Evolutionary conservation across 352 stramenopile genomes (phyloP).

Genomic region (Globisporangium radiosum): DNA sequence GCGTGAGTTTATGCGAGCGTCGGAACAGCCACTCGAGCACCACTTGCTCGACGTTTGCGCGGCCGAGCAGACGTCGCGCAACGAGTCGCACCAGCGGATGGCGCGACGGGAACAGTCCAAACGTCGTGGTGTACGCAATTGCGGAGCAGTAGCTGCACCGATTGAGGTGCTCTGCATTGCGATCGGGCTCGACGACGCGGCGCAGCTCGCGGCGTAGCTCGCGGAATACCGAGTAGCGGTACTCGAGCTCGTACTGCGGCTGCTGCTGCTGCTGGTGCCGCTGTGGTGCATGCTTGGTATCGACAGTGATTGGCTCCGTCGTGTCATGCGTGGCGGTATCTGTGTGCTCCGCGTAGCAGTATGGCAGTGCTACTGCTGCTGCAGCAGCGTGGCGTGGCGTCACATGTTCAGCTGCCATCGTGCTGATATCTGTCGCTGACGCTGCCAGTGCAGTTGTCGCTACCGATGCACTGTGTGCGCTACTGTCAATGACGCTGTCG

Average conservation of each 20-base stretch:
- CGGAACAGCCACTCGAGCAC: constrained; percentile 14
- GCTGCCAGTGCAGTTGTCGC: no score
- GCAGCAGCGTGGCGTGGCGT: background rate
- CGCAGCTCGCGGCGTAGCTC: constrained; percentile 31
- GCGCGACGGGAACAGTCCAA: constrained; percentile 37
- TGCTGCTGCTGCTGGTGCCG: constrained; percentile 3
- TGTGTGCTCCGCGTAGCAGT: no score
- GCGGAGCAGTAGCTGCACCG: constrained; percentile 55
- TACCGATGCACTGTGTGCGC: background rate
- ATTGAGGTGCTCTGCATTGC: constrained; percentile 30
- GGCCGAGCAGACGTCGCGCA: constrained; percentile 10
- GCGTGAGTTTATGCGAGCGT: constrained; percentile 24
- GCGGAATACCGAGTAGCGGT: constrained; percentile 52
- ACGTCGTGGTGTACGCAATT: constrained; percentile 32
- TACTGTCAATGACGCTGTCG: background rate
- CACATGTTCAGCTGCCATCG: background rate
- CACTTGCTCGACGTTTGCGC: constrained; percentile 4
- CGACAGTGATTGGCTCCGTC: background rate
- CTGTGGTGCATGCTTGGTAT: background rate
- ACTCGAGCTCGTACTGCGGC: constrained; percentile 29
- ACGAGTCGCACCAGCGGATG: constrained; percentile 17
- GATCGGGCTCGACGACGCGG: constrained; percentile 14
- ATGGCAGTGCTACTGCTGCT: background rate
- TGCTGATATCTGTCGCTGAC: background rate
- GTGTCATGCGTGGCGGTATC: no score